Base-by-base conservation (phyloP, 169 alveolate genomes). In the Besnoitia besnoiti region DNA sequence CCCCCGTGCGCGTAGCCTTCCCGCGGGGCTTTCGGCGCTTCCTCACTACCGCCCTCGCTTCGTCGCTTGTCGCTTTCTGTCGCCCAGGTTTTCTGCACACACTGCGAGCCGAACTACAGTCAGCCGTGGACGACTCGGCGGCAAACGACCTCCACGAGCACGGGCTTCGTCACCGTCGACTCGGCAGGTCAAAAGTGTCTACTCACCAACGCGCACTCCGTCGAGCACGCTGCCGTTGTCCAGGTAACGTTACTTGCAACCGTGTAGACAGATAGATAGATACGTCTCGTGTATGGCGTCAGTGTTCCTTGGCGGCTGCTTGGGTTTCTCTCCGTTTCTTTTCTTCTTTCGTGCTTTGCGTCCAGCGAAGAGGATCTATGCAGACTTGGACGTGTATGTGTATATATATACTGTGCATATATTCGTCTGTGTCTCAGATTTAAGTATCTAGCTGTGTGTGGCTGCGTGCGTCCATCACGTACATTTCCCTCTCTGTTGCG, bases 151-250 rank as follows among this genome's bases (percentile, higher is more conserved):
- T 84, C 92, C 10, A 91, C 87, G 39, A 85, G 92, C 92, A 84
- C 94, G 0, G 94, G 94, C 42, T 85, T 91, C 73, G 92, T 91
- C 33, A 77, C 90, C 19, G 49, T 75, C 46, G 87, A 76, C 61
- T 84, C 87, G 39, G 61, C 39, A 49, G 85, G 82, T 4, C 5
- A 73, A 8, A 40, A 37, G 51, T 77, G 87, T 39, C 92, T 94
- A 47, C 90, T 94, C 82, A 94, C 96, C 50, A 94, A 94, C 39
- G 96, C 96, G 10, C 96, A 94, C 75, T 92, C 95, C 16, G 96
- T 94, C 75, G 93, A 94, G 50, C 93, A 94, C 49, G 95, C 96
- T 12, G 92, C 95, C 16, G 92, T 94, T 21, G 93, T 94, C 67
- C 95, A 94, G 77, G 94, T 94, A 27, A 8, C 42, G 10, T n/a